These are phyloP conservation scores for Rhizopogon parksii DNA, from an alignment of 1,284 basidiomycete genomes.

Conservation along the genomic window DNA sequence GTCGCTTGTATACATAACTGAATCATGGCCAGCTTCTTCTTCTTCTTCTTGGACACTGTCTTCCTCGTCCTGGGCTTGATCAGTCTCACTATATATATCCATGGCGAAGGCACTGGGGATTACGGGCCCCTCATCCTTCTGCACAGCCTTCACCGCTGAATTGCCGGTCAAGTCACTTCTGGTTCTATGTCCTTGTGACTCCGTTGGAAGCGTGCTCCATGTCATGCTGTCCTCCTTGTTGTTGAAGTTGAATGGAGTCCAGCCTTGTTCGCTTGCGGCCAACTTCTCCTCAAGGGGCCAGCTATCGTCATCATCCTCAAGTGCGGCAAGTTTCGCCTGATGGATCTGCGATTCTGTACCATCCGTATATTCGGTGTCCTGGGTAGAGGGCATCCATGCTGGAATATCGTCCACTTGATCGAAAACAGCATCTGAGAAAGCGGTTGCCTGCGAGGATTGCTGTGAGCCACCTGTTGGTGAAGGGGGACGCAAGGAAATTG, in stretches of 20 bases:
- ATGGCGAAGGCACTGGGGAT: constrained; percentile 11
- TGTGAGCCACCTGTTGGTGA: constrained; percentile 22
- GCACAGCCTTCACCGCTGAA: constrained; percentile 8
- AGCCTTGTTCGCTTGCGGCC: constrained; percentile 40
- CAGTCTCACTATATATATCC: constrained; percentile 8
- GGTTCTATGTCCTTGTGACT: constrained; percentile 36
- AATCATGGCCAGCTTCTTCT: constrained; percentile 29
- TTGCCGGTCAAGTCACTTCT: constrained; percentile 9
- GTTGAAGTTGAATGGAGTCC: constrained; percentile 44
- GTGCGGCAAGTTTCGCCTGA: constrained; percentile 21
- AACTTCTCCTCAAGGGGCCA: constrained; percentile 66
- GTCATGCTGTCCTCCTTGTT: constrained; percentile 52
- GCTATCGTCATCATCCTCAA: constrained; percentile 52
- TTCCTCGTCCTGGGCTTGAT: constrained; percentile 10
- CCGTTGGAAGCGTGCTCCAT: constrained; percentile 61
- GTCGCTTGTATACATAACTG: constrained; percentile 32
- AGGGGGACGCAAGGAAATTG: constrained; percentile 16
- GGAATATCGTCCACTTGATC: constrained; percentile 39
- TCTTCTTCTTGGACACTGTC: constrained; percentile 31
- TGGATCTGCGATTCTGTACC: constrained; percentile 30
- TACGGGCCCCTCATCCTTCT: constrained; percentile 7
- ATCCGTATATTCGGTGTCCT: constrained; percentile 49
- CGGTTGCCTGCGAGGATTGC: constrained; percentile 48
- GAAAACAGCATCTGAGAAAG: constrained; percentile 44
- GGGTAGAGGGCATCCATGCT: constrained; percentile 52